These are phyloP conservation scores for Agaricus subrufescens DNA, from an alignment of 768 basidiomycete genomes.

Conservation along the genomic window DNA sequence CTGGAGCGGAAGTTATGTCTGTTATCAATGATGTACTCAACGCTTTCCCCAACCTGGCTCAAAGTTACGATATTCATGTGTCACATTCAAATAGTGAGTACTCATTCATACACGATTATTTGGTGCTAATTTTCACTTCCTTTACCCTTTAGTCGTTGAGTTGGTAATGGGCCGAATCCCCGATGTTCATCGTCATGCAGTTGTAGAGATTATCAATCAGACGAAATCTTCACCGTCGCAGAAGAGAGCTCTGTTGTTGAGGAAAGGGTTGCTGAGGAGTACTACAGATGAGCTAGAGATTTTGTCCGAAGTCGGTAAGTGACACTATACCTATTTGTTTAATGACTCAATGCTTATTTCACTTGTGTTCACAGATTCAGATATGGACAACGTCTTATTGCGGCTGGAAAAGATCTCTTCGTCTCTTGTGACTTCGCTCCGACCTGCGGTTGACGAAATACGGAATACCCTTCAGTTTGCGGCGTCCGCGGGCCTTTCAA, in stretches of 20 bases:
- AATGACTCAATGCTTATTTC: background rate
- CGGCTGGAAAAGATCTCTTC: conserved; percentile 61
- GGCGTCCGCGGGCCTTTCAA: conserved; percentile 53
- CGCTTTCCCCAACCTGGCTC: conserved; percentile 64
- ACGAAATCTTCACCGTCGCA: conserved; percentile 62
- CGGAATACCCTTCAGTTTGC: conserved; percentile 59
- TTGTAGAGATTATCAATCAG: conserved; percentile 63
- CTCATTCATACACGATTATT: background rate
- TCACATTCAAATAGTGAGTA: conserved; percentile 72
- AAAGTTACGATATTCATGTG: conserved; percentile 70
- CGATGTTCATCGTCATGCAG: conserved; percentile 44
- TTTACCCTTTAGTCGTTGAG: conserved; percentile 53
- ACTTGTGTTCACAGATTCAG: conserved; percentile 41
- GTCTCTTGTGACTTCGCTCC: conserved; percentile 41
- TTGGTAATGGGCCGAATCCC: conserved; percentile 59
- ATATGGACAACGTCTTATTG: conserved; percentile 51
- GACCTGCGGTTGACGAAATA: conserved; percentile 54
- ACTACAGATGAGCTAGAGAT: conserved; percentile 73
- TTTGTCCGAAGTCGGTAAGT: conserved; percentile 55
- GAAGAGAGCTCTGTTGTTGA: conserved; percentile 63
- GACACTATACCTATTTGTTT: background rate
- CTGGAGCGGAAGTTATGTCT: conserved; percentile 70
- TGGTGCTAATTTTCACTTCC: conserved; percentile 2
- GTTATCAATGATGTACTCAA: conserved; percentile 64
- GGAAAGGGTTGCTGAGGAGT: conserved; percentile 63